These are phyloP conservation scores for Elongisporangium prolatum DNA, from an alignment of 352 stramenopile species.

Conservation along the genomic window DNA sequence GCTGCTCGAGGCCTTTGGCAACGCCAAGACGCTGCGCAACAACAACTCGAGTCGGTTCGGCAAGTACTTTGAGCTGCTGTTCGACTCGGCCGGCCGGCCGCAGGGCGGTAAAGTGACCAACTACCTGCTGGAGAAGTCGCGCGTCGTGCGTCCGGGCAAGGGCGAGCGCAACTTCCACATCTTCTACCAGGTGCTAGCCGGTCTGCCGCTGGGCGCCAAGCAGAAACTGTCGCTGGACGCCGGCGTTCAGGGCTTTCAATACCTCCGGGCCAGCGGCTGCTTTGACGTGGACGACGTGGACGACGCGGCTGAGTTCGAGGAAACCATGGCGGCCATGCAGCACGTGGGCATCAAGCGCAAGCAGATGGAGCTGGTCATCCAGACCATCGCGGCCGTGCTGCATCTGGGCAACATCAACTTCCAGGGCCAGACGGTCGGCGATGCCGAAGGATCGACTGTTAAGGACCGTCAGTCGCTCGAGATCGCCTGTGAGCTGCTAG, in stretches of 20 bases:
- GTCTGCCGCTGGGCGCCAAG: constrained; percentile 46
- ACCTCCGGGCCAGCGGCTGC: constrained; percentile 86
- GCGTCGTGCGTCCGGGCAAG: constrained; percentile 80
- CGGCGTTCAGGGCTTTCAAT: constrained; percentile 76
- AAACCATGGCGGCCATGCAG: constrained; percentile 84
- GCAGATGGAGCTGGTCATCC: constrained; percentile 85
- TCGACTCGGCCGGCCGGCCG: constrained; percentile 79
- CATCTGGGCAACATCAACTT: constrained; percentile 82
- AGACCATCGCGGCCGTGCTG: constrained; percentile 73
- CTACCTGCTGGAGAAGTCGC: constrained; percentile 91
- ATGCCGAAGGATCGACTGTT: constrained; percentile 68
- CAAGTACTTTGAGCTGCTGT: constrained; percentile 95
- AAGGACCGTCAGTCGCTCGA: constrained; percentile 46
- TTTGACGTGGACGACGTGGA: constrained; percentile 89
- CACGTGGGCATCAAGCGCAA: constrained; percentile 87
- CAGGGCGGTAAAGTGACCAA: constrained; percentile 90
- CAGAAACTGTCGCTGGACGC: constrained; percentile 75
- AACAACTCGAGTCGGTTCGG: constrained; percentile 95
- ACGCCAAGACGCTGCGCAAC: constrained; percentile 94
- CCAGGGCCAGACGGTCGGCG: constrained; percentile 44
- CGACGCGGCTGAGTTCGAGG: constrained; percentile 87
- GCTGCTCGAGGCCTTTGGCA: constrained; percentile 95
- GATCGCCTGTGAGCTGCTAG: constrained; percentile 61
- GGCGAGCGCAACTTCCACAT: constrained; percentile 94
- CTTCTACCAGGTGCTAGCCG: constrained; percentile 91